These are phyloP conservation scores for Lasiodiplodia citricola DNA, from an alignment of 2,329 filamentous ascomycete species.

Conservation along the genomic window DNA sequence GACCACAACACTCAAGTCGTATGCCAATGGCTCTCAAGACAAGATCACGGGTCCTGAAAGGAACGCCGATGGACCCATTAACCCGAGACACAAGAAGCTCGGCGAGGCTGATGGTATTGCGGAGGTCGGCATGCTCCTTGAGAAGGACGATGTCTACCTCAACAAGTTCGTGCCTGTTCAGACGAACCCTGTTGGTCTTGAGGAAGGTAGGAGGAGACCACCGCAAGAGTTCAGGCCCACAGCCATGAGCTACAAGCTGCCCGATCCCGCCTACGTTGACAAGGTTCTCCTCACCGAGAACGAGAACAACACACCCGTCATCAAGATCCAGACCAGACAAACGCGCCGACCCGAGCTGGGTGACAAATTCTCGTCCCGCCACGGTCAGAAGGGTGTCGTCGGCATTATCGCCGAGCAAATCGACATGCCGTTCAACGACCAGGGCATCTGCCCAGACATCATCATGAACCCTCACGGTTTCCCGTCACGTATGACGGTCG, in stretches of 20 bases:
- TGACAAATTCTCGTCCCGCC: slow-evolving; percentile 97
- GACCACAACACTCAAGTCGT: slow-evolving; percentile 82
- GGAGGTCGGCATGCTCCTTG: slow-evolving; percentile 80
- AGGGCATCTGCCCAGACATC: slow-evolving; percentile 91
- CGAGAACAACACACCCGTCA: slow-evolving; percentile 81
- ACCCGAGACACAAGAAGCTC: slow-evolving; percentile 68
- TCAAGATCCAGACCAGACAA: slow-evolving; percentile 96
- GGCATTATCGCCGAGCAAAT: slow-evolving; percentile 96
- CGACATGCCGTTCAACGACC: slow-evolving; percentile 94
- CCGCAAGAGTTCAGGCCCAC: slow-evolving; percentile 63
- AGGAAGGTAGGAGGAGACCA: slow-evolving; percentile 40
- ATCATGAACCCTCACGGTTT: slow-evolving; percentile 99
- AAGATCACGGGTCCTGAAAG: slow-evolving; percentile 58
- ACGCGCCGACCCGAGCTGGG: slow-evolving; percentile 93
- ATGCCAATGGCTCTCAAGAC: slow-evolving; percentile 77
- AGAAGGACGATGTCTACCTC: slow-evolving; percentile 82
- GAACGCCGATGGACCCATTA: slow-evolving; percentile 63
- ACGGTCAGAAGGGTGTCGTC: slow-evolving; percentile 97
- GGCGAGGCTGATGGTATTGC: slow-evolving; percentile 83
- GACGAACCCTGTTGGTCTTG: slow-evolving; percentile 70
- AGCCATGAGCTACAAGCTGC: slow-evolving; percentile 78
- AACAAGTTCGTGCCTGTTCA: slow-evolving; percentile 88
- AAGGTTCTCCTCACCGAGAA: slow-evolving; percentile 94
- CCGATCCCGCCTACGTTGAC: slow-evolving; percentile 88
- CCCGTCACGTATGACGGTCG: slow-evolving; percentile 98